Base-by-base conservation (phyloP, 768 basidiomycete species). In the Tylopilus cervinicoccineus region DNA sequence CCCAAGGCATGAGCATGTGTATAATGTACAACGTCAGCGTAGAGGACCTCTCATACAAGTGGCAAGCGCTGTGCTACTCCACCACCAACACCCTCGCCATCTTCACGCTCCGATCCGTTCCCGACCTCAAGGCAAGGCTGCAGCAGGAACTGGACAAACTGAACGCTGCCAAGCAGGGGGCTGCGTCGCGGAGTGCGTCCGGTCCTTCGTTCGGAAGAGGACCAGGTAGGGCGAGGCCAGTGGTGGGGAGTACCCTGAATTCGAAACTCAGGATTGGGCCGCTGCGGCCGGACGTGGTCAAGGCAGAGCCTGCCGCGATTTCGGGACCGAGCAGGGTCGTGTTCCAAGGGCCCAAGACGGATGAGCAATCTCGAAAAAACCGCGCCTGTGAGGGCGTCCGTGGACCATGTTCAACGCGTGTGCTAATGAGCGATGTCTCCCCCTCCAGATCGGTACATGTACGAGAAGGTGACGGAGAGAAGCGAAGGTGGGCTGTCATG, bases 401-500 rank as follows among this genome's bases (percentile, higher is more conserved):
- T n/a, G 45, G 19, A n/a, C 22, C 31, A 20, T 23, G 29, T 5
- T 19, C 17, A 14, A 34, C 22, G 34, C 16, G 24, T 26, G 17
- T 42, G 10, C 27, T 51, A 39, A 56, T 45, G 34, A 38, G 28
- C 31, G 12, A 31, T 37, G 11, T 31, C n/a, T 16, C 6, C 10
- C 4, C 28, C 28, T 24, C 22, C 55, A 90, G 87, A 85, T 76
- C 80, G 88, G 24, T 98, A 97, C 65, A 94, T 95, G 93, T 93
- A 88, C 60, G 93, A 97, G 66, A 93, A 90, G 69, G 75, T 87
- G 22, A 80, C 81, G 2, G 88, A 89, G 60, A 75, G 93, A 38
- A 86, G 90, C 52, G 86, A 86, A 76, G 83, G 93, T 91, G 27
- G 16, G 27, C 13, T 56, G 41, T 65, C 11, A 36, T 31, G 43